A percentile compares a stretch with the other conserved stretches of the same genome.
Evolutionary conservation across 495 filamentous ascomycete species (phyloP).

Genomic region (Neurospora pannonica): DNA sequence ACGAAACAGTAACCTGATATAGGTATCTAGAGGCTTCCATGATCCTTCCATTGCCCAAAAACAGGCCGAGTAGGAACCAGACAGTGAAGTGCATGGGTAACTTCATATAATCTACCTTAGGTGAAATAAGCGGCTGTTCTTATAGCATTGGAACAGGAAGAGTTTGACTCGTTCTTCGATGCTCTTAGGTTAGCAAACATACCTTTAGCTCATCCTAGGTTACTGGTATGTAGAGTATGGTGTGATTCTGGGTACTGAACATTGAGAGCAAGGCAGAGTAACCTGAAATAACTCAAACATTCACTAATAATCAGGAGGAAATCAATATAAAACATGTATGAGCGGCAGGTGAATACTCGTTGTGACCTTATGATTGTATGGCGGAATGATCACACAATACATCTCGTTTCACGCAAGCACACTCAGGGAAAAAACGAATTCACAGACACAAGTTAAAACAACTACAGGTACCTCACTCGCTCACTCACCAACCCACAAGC

Average conservation of each 20-base stretch:
- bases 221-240: rapidly evolving
- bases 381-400: neutral
- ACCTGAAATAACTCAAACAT: too few species aligned
- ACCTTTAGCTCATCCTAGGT: neutral
- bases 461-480: neutral
- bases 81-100: neutral
- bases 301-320: neutral
- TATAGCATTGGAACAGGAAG: neutral
- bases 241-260: neutral
- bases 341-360: neutral
- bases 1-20: neutral
- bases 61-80: neutral
- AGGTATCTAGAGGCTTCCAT: neutral
- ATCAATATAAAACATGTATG: neutral
- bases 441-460: neutral
- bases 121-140: neutral
- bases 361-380: neutral
- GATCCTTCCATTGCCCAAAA: neutral
- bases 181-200: neutral
- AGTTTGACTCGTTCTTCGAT: neutral
- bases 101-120: too few species aligned
- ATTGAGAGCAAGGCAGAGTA: neutral
- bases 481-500: neutral
- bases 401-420: neutral
- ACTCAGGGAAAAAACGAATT: neutral